A percentile compares a stretch with the other conserved stretches of the same genome.
These are phyloP conservation scores for Cladophialophora bantiana DNA, from an alignment of 2,329 filamentous ascomycete species.

Conservation along the genomic window DNA sequence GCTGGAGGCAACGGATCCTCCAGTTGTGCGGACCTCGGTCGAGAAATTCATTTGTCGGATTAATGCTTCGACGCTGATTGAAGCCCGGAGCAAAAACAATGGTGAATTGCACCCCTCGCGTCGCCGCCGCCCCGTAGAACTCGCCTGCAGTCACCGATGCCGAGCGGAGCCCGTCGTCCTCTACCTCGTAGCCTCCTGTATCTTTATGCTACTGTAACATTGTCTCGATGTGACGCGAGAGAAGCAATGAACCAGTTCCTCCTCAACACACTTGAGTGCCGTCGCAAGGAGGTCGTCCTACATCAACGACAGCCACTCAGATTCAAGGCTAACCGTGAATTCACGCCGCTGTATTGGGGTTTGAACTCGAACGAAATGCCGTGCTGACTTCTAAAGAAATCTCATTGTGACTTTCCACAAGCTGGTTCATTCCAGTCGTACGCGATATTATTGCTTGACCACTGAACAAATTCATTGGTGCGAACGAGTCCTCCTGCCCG, in stretches of 20 bases:
- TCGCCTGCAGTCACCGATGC: neutral
- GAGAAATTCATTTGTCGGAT: constrained; percentile 18
- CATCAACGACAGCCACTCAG: neutral
- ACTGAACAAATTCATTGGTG: neutral
- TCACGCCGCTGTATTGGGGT: no score
- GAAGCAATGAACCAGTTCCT: neutral
- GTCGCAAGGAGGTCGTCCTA: neutral
- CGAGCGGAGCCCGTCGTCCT: neutral
- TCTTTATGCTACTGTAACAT: constrained; percentile 11
- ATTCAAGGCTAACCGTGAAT: no score
- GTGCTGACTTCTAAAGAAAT: neutral
- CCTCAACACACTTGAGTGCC: neutral
- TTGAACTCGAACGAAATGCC: no score
- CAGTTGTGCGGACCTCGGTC: constrained; percentile 22
- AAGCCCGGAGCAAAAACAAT: neutral
- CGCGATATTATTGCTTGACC: neutral
- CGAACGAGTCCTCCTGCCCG: neutral
- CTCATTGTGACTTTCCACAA: neutral
- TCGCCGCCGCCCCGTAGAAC: neutral
- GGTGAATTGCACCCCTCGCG: neutral
- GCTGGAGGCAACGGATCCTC: neutral
- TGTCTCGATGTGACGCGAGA: neutral
- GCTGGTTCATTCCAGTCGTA: neutral
- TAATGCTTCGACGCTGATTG: neutral
- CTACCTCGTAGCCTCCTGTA: neutral